Base-by-base conservation (phyloP, 257 asterid genomes). In the Fraxinus excelsior region DNA sequence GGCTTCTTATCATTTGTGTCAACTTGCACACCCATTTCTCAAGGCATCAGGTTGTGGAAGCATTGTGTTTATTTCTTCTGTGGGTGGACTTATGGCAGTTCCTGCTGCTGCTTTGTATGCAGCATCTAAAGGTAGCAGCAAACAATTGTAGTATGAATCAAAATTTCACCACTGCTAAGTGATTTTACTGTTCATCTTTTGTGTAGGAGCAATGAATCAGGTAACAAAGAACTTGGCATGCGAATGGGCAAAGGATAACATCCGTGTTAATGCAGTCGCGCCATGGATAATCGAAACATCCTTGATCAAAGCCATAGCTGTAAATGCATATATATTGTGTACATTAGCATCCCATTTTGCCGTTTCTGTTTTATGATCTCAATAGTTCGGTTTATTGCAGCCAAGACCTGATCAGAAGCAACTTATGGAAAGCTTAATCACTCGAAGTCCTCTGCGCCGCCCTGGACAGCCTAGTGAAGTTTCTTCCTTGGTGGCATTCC, bases 201-300 rank as follows among this genome's bases (percentile, higher is more conserved):
- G 18, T 14, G 42, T 85, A 91, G 96, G 88, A 70, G 94, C 92
- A 73, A 85, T 90, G 56, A 91, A 91, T 74, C 97, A 91, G 49
- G 82, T 91, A 7, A 90, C 92, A 0, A 88, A 85, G 79, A 88
- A 74, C 73, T 78, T 91, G 84, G 95, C 93, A 6, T 88, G 90
- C 60, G 97, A 91, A 81, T 91, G 97, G 97, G 97, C 83, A 0
- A 83, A 78, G 76, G 93, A 90, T 68, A 87, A 86, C 25, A 91
- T 91, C 23, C 87, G 95, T 2, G 82, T 80, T 38, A 91, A 91
- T 37, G 67, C 86, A 0, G 95, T 91, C 51, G 91, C 95, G 4
- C 97, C 97, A 0, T 85, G 87, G 77, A 25, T 62, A 9, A 26
- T 62, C 2, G 7, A 62, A 26, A 62, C 68, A 1, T 62, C 68